Evolutionary conservation across 1,284 basidiomycete genomes (phyloP).

Genomic region (Austroboletus rostrupii): DNA sequence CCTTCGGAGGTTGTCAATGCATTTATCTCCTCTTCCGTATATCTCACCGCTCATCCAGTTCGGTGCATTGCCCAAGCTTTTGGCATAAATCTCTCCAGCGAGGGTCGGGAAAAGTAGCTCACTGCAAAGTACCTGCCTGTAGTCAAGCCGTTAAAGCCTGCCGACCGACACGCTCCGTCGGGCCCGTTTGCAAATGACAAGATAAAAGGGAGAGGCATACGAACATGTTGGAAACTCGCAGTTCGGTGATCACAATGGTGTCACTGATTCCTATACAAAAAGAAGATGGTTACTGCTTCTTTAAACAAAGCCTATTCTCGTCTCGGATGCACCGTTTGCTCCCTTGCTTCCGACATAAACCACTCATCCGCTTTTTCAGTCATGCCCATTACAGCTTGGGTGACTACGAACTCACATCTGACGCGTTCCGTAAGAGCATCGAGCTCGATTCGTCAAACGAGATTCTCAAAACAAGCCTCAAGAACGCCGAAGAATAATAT

Average conservation of each 20-base stretch:
- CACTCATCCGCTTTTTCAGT: slow-evolving; percentile 38
- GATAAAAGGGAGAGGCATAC: slow-evolving; percentile 70
- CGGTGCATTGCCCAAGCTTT: slow-evolving; percentile 95
- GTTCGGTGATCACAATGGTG: slow-evolving; percentile 81
- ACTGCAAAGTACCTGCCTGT: too few relatives aligned
- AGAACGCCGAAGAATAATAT: slow-evolving; percentile 75
- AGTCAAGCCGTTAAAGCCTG: too few relatives aligned
- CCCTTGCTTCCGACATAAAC: slow-evolving; percentile 1
- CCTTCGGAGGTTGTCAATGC: slow-evolving; percentile 86
- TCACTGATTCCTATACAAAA: slow-evolving; percentile 76
- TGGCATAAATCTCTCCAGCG: slow-evolving; percentile 75
- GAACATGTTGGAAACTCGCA: slow-evolving; percentile 82
- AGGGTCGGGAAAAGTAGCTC: slow-evolving; percentile 60
- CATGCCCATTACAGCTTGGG: slow-evolving; percentile 91
- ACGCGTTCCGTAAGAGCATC: slow-evolving; percentile 85
- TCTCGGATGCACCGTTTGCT: slow-evolving; percentile 62
- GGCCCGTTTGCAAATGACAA: slow-evolving; percentile 62
- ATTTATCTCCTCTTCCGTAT: slow-evolving; percentile 40
- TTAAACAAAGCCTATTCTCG: slow-evolving; percentile 96
- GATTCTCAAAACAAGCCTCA: slow-evolving; percentile 82
- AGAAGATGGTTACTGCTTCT: slow-evolving; percentile 80
- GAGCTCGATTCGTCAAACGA: slow-evolving; percentile 84
- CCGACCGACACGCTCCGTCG: slow-evolving; percentile 40
- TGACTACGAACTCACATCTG: slow-evolving; percentile 75
- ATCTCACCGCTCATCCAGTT: slow-evolving; percentile 45